Evolutionary conservation across 768 basidiomycete genomes (phyloP).

Genomic region (Russula sp.): DNA sequence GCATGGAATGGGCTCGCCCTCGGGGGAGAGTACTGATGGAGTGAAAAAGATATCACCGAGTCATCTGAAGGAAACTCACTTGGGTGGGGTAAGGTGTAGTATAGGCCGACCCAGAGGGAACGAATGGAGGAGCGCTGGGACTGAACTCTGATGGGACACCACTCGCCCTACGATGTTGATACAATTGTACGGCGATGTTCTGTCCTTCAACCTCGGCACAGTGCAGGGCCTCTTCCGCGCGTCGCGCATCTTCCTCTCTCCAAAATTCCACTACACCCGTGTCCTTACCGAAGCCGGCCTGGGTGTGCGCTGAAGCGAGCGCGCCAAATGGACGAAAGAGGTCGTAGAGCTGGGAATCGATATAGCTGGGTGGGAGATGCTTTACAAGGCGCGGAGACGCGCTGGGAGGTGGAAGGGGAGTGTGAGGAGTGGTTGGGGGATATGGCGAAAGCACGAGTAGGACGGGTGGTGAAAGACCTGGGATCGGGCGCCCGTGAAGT

Average conservation of each 20-base stretch:
- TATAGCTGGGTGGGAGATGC: constrained; percentile 63
- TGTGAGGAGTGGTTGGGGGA: constrained; percentile 70
- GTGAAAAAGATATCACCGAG: not conserved
- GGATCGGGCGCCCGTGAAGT: constrained; percentile 67
- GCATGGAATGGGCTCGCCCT: constrained; percentile 38
- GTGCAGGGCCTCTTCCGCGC: constrained; percentile 76
- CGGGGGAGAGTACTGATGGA: constrained; percentile 62
- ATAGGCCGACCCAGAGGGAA: constrained; percentile 58
- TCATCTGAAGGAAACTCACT: constrained; percentile 29
- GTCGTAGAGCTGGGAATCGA: constrained; percentile 73
- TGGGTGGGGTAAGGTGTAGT: constrained; percentile 50
- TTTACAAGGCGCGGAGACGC: constrained; percentile 79
- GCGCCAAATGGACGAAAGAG: constrained; percentile 80
- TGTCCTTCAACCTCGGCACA: constrained; percentile 77
- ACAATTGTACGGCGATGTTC: constrained; percentile 77
- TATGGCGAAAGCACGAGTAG: constrained; percentile 72
- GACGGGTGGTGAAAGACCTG: constrained; percentile 49
- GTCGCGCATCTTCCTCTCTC: constrained; percentile 76
- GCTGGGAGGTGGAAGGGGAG: constrained; percentile 64
- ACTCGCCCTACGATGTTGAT: constrained; percentile 56
- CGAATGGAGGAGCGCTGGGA: constrained; percentile 65
- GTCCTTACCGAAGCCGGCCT: constrained; percentile 69
- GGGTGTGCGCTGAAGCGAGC: constrained; percentile 67
- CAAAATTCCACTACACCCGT: constrained; percentile 79
- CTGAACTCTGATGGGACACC: constrained; percentile 57